Evolutionary conservation across 2,329 filamentous ascomycete genomes (phyloP).

Genomic region (Parastagonospora nodorum): DNA sequence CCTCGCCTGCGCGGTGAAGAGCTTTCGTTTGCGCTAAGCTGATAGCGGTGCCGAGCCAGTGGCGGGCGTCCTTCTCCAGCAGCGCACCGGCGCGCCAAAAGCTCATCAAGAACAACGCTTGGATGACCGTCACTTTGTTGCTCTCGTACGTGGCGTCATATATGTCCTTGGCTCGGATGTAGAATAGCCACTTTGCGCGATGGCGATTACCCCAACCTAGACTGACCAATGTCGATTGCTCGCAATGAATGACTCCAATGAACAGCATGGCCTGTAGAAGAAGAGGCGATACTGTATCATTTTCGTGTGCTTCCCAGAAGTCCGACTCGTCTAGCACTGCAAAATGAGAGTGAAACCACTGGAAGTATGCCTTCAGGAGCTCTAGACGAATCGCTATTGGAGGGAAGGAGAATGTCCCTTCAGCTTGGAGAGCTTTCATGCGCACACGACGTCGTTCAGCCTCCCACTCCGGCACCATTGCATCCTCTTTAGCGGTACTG

Average conservation of each 20-base stretch:
- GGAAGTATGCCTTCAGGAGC: constrained; percentile 59
- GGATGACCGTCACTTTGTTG: constrained; percentile 56
- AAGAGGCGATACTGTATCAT: constrained; percentile 54
- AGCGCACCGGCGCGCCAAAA: constrained; percentile 59
- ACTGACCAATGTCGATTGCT: constrained; percentile 50
- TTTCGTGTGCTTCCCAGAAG: constrained; percentile 48
- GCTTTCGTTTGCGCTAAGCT: constrained; percentile 58
- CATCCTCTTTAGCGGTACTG: constrained; percentile 40
- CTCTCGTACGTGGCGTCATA: constrained; percentile 61
- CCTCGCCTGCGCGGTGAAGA: constrained; percentile 46
- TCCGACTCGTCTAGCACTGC: constrained; percentile 58
- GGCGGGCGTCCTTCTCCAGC: constrained; percentile 43
- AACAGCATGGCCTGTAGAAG: constrained; percentile 61
- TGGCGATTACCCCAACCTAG: constrained; percentile 57
- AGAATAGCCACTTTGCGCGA: constrained; percentile 57
- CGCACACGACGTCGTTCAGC: constrained; percentile 39
- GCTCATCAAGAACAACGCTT: constrained; percentile 60
- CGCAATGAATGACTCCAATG: constrained; percentile 60
- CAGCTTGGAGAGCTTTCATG: constrained; percentile 45
- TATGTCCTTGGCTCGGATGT: constrained; percentile 57
- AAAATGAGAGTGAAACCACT: constrained; percentile 63
- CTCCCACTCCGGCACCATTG: constrained; percentile 46
- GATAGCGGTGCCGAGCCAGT: constrained; percentile 54
- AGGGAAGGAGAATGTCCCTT: constrained; percentile 55
- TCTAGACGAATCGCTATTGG: constrained; percentile 49